These are phyloP conservation scores for Talaromyces wortmannii DNA, from an alignment of 495 filamentous ascomycete genomes.

Conservation along the genomic window DNA sequence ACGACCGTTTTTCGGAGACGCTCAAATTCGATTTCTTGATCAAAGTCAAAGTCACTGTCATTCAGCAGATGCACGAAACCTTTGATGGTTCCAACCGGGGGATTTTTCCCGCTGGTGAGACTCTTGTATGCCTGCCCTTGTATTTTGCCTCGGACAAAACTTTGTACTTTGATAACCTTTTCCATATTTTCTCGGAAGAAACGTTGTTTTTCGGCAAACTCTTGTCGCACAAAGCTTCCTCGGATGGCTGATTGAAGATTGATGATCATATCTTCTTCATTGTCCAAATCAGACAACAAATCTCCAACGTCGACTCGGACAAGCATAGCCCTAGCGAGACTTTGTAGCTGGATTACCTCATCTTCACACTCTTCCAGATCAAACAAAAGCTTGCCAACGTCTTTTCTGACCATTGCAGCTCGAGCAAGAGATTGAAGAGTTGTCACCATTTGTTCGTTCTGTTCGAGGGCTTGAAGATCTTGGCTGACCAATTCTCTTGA, in stretches of 20 bases:
- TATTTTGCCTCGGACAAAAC: constrained; percentile 85
- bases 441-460: constrained; percentile 49
- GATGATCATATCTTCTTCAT: constrained; percentile 65
- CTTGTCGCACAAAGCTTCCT: constrained; percentile 63
- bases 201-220: constrained; percentile 75
- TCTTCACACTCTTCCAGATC: constrained; percentile 78
- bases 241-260: constrained; percentile 71
- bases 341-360: constrained; percentile 63
- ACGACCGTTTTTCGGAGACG: constrained; percentile 88
- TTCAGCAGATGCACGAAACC: constrained; percentile 97
- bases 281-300: constrained; percentile 67
- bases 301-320: constrained; percentile 63
- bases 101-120: constrained; percentile 92
- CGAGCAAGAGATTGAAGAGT: constrained; percentile 66
- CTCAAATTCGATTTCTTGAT: constrained; percentile 96
- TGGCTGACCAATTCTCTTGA: constrained; percentile 32
- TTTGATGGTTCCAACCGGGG: constrained; percentile 92
- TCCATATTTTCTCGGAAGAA: constrained; percentile 97
- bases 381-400: constrained; percentile 63
- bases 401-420: constrained; percentile 65
- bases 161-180: constrained; percentile 97
- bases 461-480: constrained; percentile 51
- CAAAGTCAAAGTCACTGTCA: constrained; percentile 97
- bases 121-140: constrained; percentile 98
- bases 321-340: constrained; percentile 69